phyloP scores from a whole-genome alignment of 305 asterid species.

The Plantago coronopus region DNA sequence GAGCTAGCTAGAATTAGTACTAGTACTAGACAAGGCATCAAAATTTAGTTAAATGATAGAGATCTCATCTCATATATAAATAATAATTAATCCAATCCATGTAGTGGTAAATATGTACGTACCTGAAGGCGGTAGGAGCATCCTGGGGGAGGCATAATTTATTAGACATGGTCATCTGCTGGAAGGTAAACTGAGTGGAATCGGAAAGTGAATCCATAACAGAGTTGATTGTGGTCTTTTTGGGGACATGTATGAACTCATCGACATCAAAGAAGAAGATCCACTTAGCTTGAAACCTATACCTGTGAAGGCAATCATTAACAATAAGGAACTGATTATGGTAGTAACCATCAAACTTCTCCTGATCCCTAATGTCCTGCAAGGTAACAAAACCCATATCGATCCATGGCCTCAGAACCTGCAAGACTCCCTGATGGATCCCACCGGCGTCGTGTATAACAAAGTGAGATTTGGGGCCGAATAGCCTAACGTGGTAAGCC shows the following conservation, averaged over 20 bases:
- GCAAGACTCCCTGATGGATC: slow-evolving; percentile 50
- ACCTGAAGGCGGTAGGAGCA: slow-evolving; percentile 55
- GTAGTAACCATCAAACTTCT: slow-evolving; percentile 76
- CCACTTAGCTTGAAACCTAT: slow-evolving; percentile 63
- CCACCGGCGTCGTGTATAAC: slow-evolving; percentile 91
- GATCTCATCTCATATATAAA: too few relatives aligned
- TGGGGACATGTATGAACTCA: slow-evolving; percentile 63
- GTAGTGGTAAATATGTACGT: too few relatives aligned
- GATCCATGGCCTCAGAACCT: slow-evolving; percentile 75
- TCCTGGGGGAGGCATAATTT: slow-evolving; percentile 61
- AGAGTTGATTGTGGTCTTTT: slow-evolving; percentile 50
- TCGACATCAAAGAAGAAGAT: slow-evolving; percentile 84
- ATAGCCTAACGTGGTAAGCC: slow-evolving; percentile 60
- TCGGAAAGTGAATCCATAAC: slow-evolving; percentile 48
- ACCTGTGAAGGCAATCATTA: slow-evolving; percentile 73
- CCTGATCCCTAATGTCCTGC: slow-evolving; percentile 76
- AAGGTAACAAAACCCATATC: slow-evolving; percentile 65
- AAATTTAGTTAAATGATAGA: neutral
- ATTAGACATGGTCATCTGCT: slow-evolving; percentile 79
- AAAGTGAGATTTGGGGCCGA: slow-evolving; percentile 66
- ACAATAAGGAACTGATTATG: slow-evolving; percentile 77
- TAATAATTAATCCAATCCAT: too few relatives aligned
- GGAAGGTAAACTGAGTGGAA: slow-evolving; percentile 65
- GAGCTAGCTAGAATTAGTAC: too few relatives aligned
- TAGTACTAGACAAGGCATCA: neutral